A percentile compares a stretch with the other conserved stretches of the same genome.
phyloP scores from a whole-genome alignment of 305 asterid genomes.

The Rubia occidens region DNA sequence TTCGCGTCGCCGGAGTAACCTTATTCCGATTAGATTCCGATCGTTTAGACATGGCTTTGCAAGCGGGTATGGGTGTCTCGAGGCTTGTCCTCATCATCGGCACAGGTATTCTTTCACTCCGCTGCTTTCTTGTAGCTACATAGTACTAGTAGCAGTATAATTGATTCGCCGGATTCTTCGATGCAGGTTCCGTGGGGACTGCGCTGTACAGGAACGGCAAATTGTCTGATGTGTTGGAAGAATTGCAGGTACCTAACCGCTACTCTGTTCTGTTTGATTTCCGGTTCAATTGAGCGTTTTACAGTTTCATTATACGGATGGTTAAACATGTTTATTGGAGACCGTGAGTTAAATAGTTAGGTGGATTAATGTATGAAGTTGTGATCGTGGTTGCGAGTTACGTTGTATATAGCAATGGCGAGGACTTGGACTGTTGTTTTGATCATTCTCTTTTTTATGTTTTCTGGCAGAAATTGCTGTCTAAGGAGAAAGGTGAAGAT shows the following conservation, averaged over 20 bases:
- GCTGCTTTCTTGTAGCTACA: not conserved
- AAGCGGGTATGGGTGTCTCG: constrained; percentile 63
- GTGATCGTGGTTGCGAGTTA: no score
- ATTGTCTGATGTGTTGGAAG: constrained; percentile 66
- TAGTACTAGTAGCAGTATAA: not conserved
- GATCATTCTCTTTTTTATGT: not conserved
- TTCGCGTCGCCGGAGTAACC: not conserved
- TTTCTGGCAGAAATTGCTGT: constrained; percentile 46
- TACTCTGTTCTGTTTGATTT: not conserved
- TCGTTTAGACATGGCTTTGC: constrained; percentile 56
- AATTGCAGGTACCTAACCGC: constrained; percentile 50
- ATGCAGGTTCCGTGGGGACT: constrained; percentile 73
- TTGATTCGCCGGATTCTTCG: not conserved
- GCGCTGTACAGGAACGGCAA: constrained; percentile 59
- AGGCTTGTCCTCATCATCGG: constrained; percentile 52
- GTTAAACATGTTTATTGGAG: no score
- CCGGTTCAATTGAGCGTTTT: not conserved
- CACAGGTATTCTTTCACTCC: constrained; percentile 39
- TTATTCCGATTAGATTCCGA: not conserved
- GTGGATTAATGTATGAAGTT: no score
- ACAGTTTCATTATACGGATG: no score
- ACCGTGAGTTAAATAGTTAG: no score
- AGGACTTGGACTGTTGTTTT: not conserved
- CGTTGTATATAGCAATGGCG: no score
- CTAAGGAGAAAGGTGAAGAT: constrained; percentile 46